Evolutionary conservation across 257 asterid species (phyloP).

Genomic region (Linderniella brevidens): DNA sequence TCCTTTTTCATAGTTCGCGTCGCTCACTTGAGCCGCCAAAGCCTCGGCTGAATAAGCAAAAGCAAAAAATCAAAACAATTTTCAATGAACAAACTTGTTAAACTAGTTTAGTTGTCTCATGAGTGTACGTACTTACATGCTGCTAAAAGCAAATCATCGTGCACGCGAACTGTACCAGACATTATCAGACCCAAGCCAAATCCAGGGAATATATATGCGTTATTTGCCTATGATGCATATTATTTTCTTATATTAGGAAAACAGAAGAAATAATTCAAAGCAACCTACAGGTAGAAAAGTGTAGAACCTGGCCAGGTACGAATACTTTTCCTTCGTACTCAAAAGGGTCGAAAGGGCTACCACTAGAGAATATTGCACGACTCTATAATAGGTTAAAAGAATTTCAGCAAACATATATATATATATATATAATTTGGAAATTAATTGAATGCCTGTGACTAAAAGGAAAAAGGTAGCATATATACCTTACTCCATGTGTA

Average conservation of each 20-base stretch:
- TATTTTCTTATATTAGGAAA: no score
- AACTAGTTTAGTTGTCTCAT: background rate
- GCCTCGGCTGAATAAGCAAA: slow-evolving; percentile 52
- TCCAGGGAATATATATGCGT: slow-evolving; percentile 95
- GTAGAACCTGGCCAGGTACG: slow-evolving; percentile 70
- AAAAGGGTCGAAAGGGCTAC: slow-evolving; percentile 82
- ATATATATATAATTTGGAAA: no score
- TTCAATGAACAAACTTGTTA: background rate
- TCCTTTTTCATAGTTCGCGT: slow-evolving; percentile 62
- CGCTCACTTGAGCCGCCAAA: slow-evolving; percentile 53
- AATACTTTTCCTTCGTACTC: slow-evolving; percentile 49
- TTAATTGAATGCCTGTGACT: background rate
- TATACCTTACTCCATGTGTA: slow-evolving; percentile 48
- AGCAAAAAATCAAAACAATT: background rate
- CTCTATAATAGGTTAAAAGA: slow-evolving; percentile 26
- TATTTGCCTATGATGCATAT: slow-evolving; percentile 48
- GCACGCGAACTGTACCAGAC: slow-evolving; percentile 87
- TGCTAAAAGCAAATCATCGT: slow-evolving; percentile 70
- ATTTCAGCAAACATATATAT: background rate
- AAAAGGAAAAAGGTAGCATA: background rate
- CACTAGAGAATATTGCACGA: slow-evolving; percentile 74
- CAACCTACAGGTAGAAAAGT: background rate
- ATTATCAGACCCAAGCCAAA: slow-evolving; percentile 84
- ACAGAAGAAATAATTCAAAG: background rate
- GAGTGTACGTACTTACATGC: slow-evolving; percentile 95